Percentiles rank a stretch among this genome's conserved stretches.
Conservation (phyloP, 2,329 filamentous ascomycete species). For the Phyllosticta citrichinensis region DNA sequence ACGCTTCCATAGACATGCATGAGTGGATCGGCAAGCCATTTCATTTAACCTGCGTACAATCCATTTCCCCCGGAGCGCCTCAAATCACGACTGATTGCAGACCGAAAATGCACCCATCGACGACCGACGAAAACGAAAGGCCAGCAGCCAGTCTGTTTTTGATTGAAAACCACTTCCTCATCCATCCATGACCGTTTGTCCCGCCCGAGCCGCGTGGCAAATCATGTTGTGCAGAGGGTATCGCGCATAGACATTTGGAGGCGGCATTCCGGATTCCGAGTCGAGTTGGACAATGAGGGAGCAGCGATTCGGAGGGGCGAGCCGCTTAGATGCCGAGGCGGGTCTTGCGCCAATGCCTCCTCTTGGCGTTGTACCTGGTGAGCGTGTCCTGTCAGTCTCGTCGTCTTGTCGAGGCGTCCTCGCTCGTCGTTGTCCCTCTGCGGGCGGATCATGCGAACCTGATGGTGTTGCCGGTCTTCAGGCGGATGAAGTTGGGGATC, state of each 20-base stretch:
- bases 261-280: constrained; percentile 7
- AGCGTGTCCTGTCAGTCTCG: constrained; percentile 8
- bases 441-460: constrained; percentile 55
- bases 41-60: constrained; percentile 12
- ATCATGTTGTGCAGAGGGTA: not conserved
- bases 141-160: not conserved
- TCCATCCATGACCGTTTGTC: constrained; percentile 3
- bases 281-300: constrained; percentile 8
- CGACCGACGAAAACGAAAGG: constrained; percentile 3
- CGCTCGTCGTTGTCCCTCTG: not conserved
- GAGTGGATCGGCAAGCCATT: constrained; percentile 21
- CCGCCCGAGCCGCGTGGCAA: not conserved
- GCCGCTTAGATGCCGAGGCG: constrained; percentile 89
- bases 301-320: constrained; percentile 29
- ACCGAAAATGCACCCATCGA: constrained; percentile 7
- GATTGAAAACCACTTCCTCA: constrained; percentile 6
- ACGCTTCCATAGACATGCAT: not conserved
- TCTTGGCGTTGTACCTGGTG: constrained; percentile 97
- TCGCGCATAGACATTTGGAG: constrained; percentile 6
- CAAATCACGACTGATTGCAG: constrained; percentile 7
- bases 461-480: constrained; percentile 98
- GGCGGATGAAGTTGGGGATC: constrained; percentile 98
- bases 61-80: constrained; percentile 7
- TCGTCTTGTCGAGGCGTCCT: not conserved
- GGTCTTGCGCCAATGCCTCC: constrained; percentile 99